Evolutionary conservation across 352 stramenopile genomes (phyloP), one percentile per base, ranked within the genome.

Genomic region (Pythium plurisporium): DNA sequence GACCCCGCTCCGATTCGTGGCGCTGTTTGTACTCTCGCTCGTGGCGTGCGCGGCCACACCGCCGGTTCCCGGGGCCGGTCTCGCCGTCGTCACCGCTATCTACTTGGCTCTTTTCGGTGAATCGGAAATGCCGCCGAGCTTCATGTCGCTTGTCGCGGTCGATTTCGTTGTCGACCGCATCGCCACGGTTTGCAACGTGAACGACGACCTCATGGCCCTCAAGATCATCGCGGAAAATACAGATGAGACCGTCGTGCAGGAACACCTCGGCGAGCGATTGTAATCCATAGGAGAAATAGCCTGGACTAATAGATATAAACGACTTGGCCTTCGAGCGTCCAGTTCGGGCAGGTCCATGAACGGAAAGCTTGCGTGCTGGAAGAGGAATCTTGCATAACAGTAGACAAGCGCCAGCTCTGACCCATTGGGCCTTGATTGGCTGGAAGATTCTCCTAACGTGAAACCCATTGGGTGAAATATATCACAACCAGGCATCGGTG

Each of bases 191-290:
- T 86, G 80, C 66, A 89, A 93, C 47, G 79, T 93, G 7, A 88
- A 88, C 50, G 82, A 89, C 45, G 82, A 91, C 62, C 72, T 86
- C 54, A 86, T 90, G 73, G 80, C 78, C 29, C 72, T 90, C 38
- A 86, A 87, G 56, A 70, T 87, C 31, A 87, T 90, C 36, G 73
- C 80, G 8, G 77, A 88, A 37, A 88, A 72, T 45, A 88, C 80
- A 17, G 76, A 90, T 37, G 76, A 88, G 59, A 90, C 77, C 19
- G 72, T 87, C 33, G 69, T 74, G 38, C 67, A 73, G 12, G 70
- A 86, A 33, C 69, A 83, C 14, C 59, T 89, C 11, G 74, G 78
- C 44, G 66, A 79, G 43, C 67, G 74, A 11, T 64, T 60, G 34
- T 69, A 50, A 23, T 2, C 1, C n/a, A n/a, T n/a, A n/a, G n/a